Conservation (phyloP, 2,329 filamentous ascomycete genomes). For the Penicillium sp. region DNA sequence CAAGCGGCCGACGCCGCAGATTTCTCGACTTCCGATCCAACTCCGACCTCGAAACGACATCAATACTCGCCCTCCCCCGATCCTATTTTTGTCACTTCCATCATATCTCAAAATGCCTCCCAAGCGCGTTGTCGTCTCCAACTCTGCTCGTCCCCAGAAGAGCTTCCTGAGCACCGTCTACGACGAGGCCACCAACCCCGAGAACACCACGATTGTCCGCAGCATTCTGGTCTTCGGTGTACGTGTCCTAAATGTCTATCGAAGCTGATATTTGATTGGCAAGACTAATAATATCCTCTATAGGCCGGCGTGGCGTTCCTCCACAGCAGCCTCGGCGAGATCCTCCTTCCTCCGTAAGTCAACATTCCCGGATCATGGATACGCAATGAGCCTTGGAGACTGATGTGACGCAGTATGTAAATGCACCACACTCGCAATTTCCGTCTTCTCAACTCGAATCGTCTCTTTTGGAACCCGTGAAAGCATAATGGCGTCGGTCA, state of each 20-base stretch:
- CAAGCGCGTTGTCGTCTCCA: slow-evolving; percentile 56
- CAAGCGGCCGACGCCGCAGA: slow-evolving; percentile 27
- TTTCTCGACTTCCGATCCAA: slow-evolving; percentile 24
- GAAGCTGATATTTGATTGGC: background rate
- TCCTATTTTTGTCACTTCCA: slow-evolving; percentile 1
- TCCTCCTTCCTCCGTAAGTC: slow-evolving; percentile 61
- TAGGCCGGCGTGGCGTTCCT: slow-evolving; percentile 66
- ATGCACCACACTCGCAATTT: slow-evolving; percentile 3
- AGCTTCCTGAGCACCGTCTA: slow-evolving; percentile 60
- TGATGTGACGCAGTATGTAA: slow-evolving; percentile 16
- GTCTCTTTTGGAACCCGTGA: slow-evolving; percentile 10
- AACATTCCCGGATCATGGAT: background rate
- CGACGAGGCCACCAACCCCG: slow-evolving; percentile 61
- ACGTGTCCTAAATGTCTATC: slow-evolving; percentile 35
- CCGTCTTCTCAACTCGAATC: slow-evolving; percentile 9
- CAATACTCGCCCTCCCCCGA: slow-evolving; percentile 3
- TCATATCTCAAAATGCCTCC: slow-evolving; percentile 56
- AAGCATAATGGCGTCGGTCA: slow-evolving; percentile 22
- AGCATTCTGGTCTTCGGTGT: slow-evolving; percentile 68
- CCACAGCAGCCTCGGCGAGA: slow-evolving; percentile 65
- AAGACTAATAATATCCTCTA: slow-evolving; percentile 1
- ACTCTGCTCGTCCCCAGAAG: slow-evolving; percentile 40
- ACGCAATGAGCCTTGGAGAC: slow-evolving; percentile 1
- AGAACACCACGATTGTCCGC: slow-evolving; percentile 67
- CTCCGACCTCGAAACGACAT: slow-evolving; percentile 7